Base-by-base conservation (phyloP, 257 asterid genomes). In the Gentiana dahurica region DNA sequence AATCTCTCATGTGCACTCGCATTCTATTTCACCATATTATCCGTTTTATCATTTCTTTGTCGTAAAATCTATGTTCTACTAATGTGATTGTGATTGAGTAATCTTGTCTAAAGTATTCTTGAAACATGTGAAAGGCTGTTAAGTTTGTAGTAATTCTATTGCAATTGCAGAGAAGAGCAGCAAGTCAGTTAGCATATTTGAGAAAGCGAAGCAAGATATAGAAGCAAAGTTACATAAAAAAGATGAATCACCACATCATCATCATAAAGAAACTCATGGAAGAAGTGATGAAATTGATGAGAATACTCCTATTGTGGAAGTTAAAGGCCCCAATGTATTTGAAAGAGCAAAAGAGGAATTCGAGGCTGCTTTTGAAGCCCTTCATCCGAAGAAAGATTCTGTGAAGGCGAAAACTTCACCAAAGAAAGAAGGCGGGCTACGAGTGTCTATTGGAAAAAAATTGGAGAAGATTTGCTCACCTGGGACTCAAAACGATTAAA, bases 311-410 rank as follows among this genome's bases (percentile, higher is more conserved):
- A 38, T 81, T 13, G 34, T 54, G 57, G 77, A 74, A 56, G 81
- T 85, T 6, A 85, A 73, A 75, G 95, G 79, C 34, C 94, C 97
- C n/a, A 81, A 59, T 43, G 71, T 89, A 65, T 83, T 89, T 52
- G 89, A 79, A 64, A 74, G 94, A 68, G 97, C 95, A 15, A 89
- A 89, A 82, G 97, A 89, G 73, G 95, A 89, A 70, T 64, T 89
- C 11, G 91, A 85, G 62, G 97, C 95, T 53, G 63, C 85, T 56
- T 36, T 83, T 45, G 77, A 63, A 10, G 38, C 89, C 38, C 68
- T 83, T 65, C 82, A 75, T 68, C 79, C 82, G 12, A 82, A 77
- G 73, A 84, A 80, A 67, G 79, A 71, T 62, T 60, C 83, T n/a
- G 54, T 43, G 6, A 49, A 7, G 6, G 64, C 44, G 39, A 7